phyloP scores from a whole-genome alignment of 225 moss, liverwort and hornwort species.

The Asterella californica region DNA sequence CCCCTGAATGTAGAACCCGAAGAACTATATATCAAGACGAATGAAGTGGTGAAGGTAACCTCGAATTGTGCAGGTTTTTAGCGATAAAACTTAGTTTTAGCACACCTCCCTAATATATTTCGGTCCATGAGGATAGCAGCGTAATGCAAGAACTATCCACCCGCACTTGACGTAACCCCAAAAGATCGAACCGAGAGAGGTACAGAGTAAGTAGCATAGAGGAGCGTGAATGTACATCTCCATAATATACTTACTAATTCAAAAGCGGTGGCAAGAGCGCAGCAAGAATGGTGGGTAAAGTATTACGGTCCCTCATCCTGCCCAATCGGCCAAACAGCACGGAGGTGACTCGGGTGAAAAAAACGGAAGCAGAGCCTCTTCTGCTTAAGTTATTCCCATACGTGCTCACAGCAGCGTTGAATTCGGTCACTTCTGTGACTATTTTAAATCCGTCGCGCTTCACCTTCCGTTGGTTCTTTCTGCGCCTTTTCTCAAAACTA shows the following conservation, averaged over 20 bases:
- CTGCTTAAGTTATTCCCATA: slow-evolving; percentile 19
- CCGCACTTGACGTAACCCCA: too few species aligned
- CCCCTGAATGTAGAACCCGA: too few species aligned
- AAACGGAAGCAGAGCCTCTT: slow-evolving; percentile 14
- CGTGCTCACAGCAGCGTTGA: slow-evolving; percentile 19
- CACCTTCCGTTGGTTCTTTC: slow-evolving; percentile 1
- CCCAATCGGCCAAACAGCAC: slow-evolving; percentile 30
- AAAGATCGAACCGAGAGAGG: too few species aligned
- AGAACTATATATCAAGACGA: too few species aligned
- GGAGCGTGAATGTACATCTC: not conserved
- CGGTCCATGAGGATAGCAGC: too few species aligned
- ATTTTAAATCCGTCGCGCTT: slow-evolving; percentile 18
- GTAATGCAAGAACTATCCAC: too few species aligned
- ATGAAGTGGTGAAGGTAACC: too few species aligned
- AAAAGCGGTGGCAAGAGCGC: slow-evolving; percentile 37
- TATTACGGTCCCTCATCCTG: slow-evolving; percentile 27
- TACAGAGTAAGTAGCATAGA: too few species aligned
- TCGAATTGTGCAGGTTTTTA: too few species aligned
- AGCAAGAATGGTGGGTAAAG: slow-evolving; percentile 25
- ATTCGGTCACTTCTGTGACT: slow-evolving; percentile 22
- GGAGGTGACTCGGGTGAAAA: slow-evolving; percentile 36
- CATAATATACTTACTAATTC: slow-evolving; percentile 22
- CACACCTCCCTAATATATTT: too few species aligned
- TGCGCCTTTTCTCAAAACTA: slow-evolving; percentile 22
- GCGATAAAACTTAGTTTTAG: too few species aligned